Base-by-base conservation (phyloP, 2,329 filamentous ascomycete genomes). In the Aureobasidium sp. region DNA sequence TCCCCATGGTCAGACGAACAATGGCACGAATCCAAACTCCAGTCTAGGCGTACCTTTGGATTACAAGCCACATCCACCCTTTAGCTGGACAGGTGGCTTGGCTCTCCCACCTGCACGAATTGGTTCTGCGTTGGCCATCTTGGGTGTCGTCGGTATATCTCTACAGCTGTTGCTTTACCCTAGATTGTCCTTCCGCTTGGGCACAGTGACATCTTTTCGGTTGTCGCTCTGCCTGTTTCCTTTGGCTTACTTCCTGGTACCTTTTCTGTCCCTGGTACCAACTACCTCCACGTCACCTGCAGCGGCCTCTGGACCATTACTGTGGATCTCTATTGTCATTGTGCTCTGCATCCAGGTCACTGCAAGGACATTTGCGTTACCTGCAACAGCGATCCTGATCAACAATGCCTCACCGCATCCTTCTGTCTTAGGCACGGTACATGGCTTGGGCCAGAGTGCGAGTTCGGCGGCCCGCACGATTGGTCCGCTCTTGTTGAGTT, bases 361-460 rank as follows among this genome's bases (percentile, higher is more conserved):
- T 0, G 78, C 74, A 1, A 73, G 78, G 5, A 81, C 78, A 0
- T 80, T 81, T 62, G 79, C 82, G 0, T 67, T 87, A 0, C 85
- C 85, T 0, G 80, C 80, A 0, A 79, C 79, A 0, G 79, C 82
- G 0, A 86, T 87, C 2, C 70, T 85, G 40, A 75, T 86, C 15
- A 86, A 86, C 62, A 85, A 86, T 64, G 80, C 77, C 52, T 81
- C 80, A 40, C 82, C 85, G 0, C 79, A 85, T 67, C 78, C 81
- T 0, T 77, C 72, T 37, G 78, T 85, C 2, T 70, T 85, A 11
- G 82, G 82, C 0, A 85, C 81, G 0, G 75, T 86, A 0, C 82
- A 86, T 66, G 83, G 83, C 0, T 74, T 85, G 27, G 82, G 79
- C 4, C 82, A 85, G 70, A 82, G 78, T 65, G 76, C 83, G 2